These are phyloP conservation scores for Helotiales sp. DNA, from an alignment of 2,329 filamentous ascomycete genomes.

Conservation along the genomic window DNA sequence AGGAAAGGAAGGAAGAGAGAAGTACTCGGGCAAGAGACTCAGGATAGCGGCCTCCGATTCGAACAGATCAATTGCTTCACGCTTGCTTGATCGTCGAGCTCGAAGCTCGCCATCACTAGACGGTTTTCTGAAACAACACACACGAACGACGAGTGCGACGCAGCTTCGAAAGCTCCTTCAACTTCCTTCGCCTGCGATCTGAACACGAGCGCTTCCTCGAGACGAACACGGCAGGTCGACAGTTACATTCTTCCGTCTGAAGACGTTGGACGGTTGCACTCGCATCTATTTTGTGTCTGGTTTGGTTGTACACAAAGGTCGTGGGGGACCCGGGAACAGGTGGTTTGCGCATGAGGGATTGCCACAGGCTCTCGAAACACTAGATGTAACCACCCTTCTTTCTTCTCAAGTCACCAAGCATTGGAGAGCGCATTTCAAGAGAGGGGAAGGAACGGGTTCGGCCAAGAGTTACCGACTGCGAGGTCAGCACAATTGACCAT, in stretches of 20 bases:
- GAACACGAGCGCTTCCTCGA: background rate
- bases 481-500: slow-evolving; percentile 13
- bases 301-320: slow-evolving; percentile 5
- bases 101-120: slow-evolving; percentile 19
- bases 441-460: too few relatives aligned
- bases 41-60: too few relatives aligned
- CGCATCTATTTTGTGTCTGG: slow-evolving; percentile 1
- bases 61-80: slow-evolving; percentile 19
- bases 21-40: too few relatives aligned
- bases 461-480: too few relatives aligned
- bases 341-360: slow-evolving; percentile 30
- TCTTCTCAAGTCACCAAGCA: too few relatives aligned
- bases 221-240: slow-evolving; percentile 2
- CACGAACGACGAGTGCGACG: background rate
- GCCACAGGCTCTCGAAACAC: slow-evolving; percentile 32
- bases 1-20: background rate
- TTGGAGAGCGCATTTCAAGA: too few relatives aligned
- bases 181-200: background rate
- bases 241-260: slow-evolving; percentile 7
- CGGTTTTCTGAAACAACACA: slow-evolving; percentile 24
- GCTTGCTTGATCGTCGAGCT: slow-evolving; percentile 30
- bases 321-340: slow-evolving; percentile 9
- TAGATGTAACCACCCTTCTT: slow-evolving; percentile 30
- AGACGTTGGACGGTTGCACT: slow-evolving; percentile 9
- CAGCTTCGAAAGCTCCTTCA: slow-evolving; percentile 19